Evolutionary conservation across 2,329 filamentous ascomycete genomes (phyloP), one percentile per base, ranked within the genome.

Genomic region (Cordyceps farinosa): DNA sequence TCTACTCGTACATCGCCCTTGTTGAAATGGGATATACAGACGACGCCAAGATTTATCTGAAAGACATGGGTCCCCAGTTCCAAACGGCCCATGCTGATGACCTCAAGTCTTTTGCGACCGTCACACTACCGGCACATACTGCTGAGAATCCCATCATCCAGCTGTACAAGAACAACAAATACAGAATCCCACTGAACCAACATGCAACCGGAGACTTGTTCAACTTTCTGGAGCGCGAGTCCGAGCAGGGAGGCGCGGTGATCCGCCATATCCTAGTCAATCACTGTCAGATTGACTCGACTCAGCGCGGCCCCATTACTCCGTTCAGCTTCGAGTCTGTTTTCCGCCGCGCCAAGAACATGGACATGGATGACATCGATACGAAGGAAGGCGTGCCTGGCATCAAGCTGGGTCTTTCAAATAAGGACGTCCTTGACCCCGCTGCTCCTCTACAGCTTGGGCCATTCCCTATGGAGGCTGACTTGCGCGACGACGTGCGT

Each of bases 1-100:
- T 98, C 57, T 96, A 99, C 76, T 95, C 91, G 0, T 97, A 90
- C 72, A 80, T 99, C 32, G 88, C 91, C 63, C 84, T 98, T 62
- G 84, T 96, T 34, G 82, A 82, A 40, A 86, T 91, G 65, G 87
- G 87, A 66, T 92, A 90, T 69, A 79, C 84, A 1, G 84, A 85
- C 45, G 91, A 96, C 64, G 87, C 88, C 15, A 87, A 90, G 67
- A 79, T 83, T 2, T 94, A 96, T 71, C 87, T 96, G 65, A 83
- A 85, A 34, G 80, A 84, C 5, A 87, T 91, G 70, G 87, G 87
- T 61, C 71, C 75, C 2, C 75, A 87, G 61, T 98, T 98, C 70
- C 87, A 92, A 68, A 84, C 84, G 30, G 85, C 91, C 58, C 93
- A 97, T 69, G 84, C 83, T 13, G 91, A 97, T 67, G 92, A 97